Evolutionary conservation across 1,284 basidiomycete genomes (phyloP), one percentile per base, ranked within the genome.

Genomic region (Apiotrichum porosum): DNA sequence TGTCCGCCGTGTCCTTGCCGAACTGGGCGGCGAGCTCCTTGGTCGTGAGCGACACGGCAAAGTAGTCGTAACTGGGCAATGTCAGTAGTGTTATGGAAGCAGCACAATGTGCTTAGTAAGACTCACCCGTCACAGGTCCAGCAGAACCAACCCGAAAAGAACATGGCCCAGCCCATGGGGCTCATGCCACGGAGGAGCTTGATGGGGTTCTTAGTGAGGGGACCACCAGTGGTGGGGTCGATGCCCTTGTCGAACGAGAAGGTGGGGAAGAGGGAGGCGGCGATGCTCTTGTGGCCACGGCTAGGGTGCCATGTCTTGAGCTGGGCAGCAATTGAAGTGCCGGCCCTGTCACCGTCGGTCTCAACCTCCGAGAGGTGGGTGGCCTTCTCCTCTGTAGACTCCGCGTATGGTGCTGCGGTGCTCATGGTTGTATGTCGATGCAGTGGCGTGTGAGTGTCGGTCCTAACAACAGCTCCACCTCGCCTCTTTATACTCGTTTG

Each of bases 91-190:
- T n/a, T n/a, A n/a, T n/a, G n/a, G n/a, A n/a, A n/a, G n/a, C n/a
- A n/a, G n/a, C n/a, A n/a, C n/a, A n/a, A n/a, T n/a, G n/a, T n/a
- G n/a, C n/a, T n/a, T n/a, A n/a, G n/a, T n/a, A n/a, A 2, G 12
- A 44, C 45, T 35, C 38, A 54, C 35, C 55, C 62, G 40, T 60
- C 58, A 38, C 69, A 73, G 6, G 68, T 83, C 82, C 83, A 84
- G 19, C 78, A 77, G 63, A 84, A 81, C 60, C 81, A 79, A 4
- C 78, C 72, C 34, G 73, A 73, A 58, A 75, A 74, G 69, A 80
- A 80, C 42, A 76, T 67, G 2, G 72, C 62, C 76, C 77, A 79
- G 47, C 77, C 65, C 65, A 73, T 75, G 4, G 68, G 70, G 8
- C 78, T 61, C 18, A 76, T 65, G 41, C 68, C 64, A 31, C 68